Evolutionary conservation across 129 eudicot species (phyloP), one percentile per base, ranked within the genome.

Genomic region (Chrysanthemum makinoi): DNA sequence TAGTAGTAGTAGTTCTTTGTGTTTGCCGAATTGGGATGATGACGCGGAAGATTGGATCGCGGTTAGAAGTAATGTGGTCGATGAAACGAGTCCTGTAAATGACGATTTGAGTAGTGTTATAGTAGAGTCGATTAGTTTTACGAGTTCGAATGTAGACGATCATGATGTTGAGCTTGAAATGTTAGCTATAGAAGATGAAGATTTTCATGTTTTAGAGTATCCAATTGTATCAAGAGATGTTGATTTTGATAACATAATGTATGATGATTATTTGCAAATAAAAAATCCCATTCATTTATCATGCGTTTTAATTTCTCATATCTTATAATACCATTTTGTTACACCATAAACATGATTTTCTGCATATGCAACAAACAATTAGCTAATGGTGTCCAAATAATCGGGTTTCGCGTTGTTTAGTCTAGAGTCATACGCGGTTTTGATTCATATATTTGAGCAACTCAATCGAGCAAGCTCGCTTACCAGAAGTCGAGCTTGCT

Each of bases 1-100:
- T 68, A 20, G 10, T 59, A 5, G 16, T 16, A 33, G 35, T 35
- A 33, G 4, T 33, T 39, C 46, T 39, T 53, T 74, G n/a, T 24
- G 47, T 62, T 69, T 84, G 67, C 77, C 87, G 3, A 76, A 64
- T 62, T 86, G 91, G 95, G 61, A 67, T 0, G 83, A 81, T 0
- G 83, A 83, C 10, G 95, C 81, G 8, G 88, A 78, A 22, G 88
- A 83, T 46, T 92, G 98, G 98, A 64, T 87, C 30, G 72, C 84
- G 15, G 87, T 89, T 10, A 85, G 98, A 57, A 63, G 75, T 58
- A 74, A 65, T 78, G 51, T 9, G 13, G 5, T 35, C 1, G 80
- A 69, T 17, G 83, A 75, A 66, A 70, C 17, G 49, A 58, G 18
- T 30, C 47, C 59, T 54, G 72, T 50, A 48, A 2, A 6, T 54